Conservation (phyloP, 768 basidiomycete genomes). For the Mycena albidolilacea region DNA sequence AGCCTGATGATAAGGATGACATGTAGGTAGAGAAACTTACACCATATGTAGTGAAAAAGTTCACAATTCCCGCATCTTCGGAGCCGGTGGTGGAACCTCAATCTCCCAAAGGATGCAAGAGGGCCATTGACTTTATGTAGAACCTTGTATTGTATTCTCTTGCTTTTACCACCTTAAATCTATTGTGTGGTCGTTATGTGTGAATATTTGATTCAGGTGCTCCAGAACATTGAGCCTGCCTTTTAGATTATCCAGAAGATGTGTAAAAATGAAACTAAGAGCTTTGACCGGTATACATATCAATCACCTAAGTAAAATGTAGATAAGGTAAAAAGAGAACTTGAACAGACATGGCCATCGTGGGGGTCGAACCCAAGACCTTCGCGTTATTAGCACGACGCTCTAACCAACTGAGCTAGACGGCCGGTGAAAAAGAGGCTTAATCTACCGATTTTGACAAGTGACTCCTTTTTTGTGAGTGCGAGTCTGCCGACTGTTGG, state of each 20-base stretch:
- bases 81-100: conserved; percentile 28
- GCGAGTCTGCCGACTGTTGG: too few species aligned
- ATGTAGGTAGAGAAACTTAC: conserved; percentile 82
- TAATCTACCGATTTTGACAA: too few species aligned
- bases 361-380: conserved; percentile 1
- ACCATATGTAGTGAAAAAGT: conserved; percentile 61
- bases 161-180: too few species aligned
- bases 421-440: neutral
- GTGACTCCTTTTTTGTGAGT: too few species aligned
- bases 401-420: conserved; percentile 89
- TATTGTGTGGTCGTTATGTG: too few species aligned
- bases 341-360: neutral
- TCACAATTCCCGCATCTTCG: conserved; percentile 17
- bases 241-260: too few species aligned
- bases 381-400: conserved; percentile 81
- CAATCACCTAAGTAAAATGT: too few species aligned
- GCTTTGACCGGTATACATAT: too few species aligned
- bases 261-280: too few species aligned
- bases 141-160: neutral
- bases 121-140: conserved; percentile 85
- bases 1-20: conserved; percentile 62
- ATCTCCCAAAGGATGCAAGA: conserved; percentile 67
- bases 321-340: neutral
- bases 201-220: too few species aligned
- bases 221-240: too few species aligned